Evolutionary conservation across 495 filamentous ascomycete genomes (phyloP).

Genomic region (Penicillium antarcticum): DNA sequence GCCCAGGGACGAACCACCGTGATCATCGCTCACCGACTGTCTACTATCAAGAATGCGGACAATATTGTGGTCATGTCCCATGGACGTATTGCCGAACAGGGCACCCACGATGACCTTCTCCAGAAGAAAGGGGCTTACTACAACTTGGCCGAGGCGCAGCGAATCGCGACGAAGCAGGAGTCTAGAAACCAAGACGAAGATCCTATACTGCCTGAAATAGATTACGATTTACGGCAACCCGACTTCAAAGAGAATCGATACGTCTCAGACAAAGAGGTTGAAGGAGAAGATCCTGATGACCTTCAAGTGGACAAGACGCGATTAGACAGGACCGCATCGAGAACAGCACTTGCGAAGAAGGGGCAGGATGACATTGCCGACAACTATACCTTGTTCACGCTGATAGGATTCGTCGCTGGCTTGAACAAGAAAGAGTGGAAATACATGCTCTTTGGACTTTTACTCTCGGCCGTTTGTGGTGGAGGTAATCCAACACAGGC

Average conservation of each 20-base stretch:
- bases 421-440: conserved; percentile 74
- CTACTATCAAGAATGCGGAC: conserved; percentile 84
- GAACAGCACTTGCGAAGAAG: too few species aligned
- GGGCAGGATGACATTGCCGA: too few species aligned
- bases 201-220: too few species aligned
- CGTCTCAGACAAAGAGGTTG: too few species aligned
- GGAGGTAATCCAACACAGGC: conserved; percentile 77
- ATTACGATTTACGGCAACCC: not conserved
- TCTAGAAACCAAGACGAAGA: conserved; percentile 29
- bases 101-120: conserved; percentile 69
- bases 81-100: conserved; percentile 63
- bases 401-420: conserved; percentile 66
- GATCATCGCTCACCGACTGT: conserved; percentile 86
- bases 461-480: conserved; percentile 74
- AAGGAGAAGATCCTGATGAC: too few species aligned
- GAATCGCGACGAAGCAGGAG: conserved; percentile 62
- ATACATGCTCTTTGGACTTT: conserved; percentile 70
- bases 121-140: conserved; percentile 55
- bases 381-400: too few species aligned
- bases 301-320: too few species aligned
- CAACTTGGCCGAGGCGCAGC: conserved; percentile 51
- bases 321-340: too few species aligned
- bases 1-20: conserved; percentile 87
- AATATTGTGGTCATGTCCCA: conserved; percentile 88
- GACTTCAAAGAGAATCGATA: too few species aligned